Evolutionary conservation across 768 basidiomycete species (phyloP).

Genomic region (Macrolepiota dolichaula): DNA sequence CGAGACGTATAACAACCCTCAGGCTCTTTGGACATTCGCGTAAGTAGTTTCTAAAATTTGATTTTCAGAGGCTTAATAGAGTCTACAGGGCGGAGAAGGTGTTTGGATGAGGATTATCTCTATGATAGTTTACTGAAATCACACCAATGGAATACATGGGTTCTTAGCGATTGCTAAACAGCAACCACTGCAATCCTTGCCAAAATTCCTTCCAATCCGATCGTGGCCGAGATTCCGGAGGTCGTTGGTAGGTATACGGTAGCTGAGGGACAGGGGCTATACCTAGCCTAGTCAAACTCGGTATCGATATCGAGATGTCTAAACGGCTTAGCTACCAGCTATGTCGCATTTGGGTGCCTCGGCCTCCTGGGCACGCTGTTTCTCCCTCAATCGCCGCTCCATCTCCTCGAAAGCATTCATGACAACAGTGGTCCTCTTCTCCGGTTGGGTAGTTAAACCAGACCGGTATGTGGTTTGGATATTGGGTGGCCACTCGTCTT

Average conservation of each 20-base stretch:
- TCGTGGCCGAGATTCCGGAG: slow-evolving; percentile 14
- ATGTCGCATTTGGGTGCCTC: not conserved
- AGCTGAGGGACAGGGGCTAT: slow-evolving; percentile 5
- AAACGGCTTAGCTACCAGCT: slow-evolving; percentile 11
- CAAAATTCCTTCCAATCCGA: slow-evolving; percentile 27
- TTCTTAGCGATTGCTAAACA: slow-evolving; percentile 44
- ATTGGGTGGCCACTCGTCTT: slow-evolving; percentile 61
- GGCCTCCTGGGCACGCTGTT: slow-evolving; percentile 31
- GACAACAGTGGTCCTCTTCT: slow-evolving; percentile 31
- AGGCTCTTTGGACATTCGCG: slow-evolving; percentile 58
- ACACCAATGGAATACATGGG: slow-evolving; percentile 33
- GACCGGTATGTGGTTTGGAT: slow-evolving; percentile 28
- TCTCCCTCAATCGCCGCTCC: slow-evolving; percentile 54
- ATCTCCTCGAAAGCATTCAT: slow-evolving; percentile 71
- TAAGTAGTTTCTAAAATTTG: slow-evolving; percentile 23
- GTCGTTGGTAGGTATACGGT: slow-evolving; percentile 8
- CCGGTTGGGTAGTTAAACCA: slow-evolving; percentile 7
- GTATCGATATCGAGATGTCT: not conserved
- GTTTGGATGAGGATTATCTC: not conserved
- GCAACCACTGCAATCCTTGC: slow-evolving; percentile 46
- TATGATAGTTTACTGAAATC: slow-evolving; percentile 32
- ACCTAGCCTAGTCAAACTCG: not conserved
- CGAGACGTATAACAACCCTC: slow-evolving; percentile 63
- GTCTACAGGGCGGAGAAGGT: not conserved
- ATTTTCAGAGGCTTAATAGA: not conserved